Evolutionary conservation across 257 asterid species (phyloP).

Genomic region (Gentiana macrophylla): DNA sequence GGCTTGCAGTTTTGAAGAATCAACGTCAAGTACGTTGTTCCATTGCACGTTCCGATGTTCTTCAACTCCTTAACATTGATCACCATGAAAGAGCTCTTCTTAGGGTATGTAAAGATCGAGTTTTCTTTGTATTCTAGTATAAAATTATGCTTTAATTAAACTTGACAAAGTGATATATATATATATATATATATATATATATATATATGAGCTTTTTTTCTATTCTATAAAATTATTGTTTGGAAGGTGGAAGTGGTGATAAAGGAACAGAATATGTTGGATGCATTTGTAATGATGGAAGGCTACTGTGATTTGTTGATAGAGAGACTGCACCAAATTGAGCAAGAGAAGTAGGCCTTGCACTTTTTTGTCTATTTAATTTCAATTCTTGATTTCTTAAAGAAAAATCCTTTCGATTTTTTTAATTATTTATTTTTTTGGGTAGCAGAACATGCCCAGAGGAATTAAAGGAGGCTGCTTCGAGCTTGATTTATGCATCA

Average conservation of each 20-base stretch:
- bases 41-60: slow-evolving; percentile 55
- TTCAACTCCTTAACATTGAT: slow-evolving; percentile 40
- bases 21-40: slow-evolving; percentile 67
- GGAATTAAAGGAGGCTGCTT: slow-evolving; percentile 57
- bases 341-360: slow-evolving; percentile 42
- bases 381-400: not conserved
- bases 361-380: not conserved
- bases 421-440: not conserved
- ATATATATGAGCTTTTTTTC: slow-evolving; percentile 49
- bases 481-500: slow-evolving; percentile 64
- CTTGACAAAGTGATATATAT: not conserved
- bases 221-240: not conserved
- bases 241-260: not conserved
- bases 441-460: slow-evolving; percentile 62
- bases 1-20: slow-evolving; percentile 56
- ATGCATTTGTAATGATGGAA: slow-evolving; percentile 55
- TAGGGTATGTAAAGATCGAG: slow-evolving; percentile 30
- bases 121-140: not conserved
- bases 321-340: slow-evolving; percentile 52
- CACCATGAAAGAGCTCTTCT: slow-evolving; percentile 73
- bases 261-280: slow-evolving; percentile 83
- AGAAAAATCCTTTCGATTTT: not conserved
- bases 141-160: not conserved
- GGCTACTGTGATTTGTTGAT: slow-evolving; percentile 50
- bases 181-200: too few relatives aligned